Evolutionary conservation across 306 rosid genomes (phyloP).

Genomic region (Alnus glutinosa): DNA sequence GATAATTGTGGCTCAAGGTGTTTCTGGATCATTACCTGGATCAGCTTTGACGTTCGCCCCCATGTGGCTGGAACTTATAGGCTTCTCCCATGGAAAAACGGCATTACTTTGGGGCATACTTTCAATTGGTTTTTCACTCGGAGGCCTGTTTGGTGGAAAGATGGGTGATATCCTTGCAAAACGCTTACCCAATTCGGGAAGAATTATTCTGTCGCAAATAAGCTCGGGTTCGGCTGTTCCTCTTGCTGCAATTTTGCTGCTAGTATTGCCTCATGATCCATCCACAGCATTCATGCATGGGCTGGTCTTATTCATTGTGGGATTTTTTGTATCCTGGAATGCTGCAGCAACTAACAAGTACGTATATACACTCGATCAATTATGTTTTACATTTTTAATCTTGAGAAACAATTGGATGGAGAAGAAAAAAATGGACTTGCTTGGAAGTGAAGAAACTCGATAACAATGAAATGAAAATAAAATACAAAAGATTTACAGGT

Average conservation of each 20-base stretch:
- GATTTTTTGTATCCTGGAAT: conserved; percentile 60
- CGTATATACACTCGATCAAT: not conserved
- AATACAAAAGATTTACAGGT: no score
- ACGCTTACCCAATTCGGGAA: conserved; percentile 64
- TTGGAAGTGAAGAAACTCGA: no score
- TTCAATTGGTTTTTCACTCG: conserved; percentile 53
- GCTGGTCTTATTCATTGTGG: conserved; percentile 68
- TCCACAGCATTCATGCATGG: conserved; percentile 65
- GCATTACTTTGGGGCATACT: conserved; percentile 67
- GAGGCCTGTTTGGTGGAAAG: conserved; percentile 71
- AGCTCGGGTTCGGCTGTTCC: conserved; percentile 74
- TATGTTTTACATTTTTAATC: no score
- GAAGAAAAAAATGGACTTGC: no score
- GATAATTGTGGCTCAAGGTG: conserved; percentile 88
- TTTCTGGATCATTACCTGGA: conserved; percentile 82
- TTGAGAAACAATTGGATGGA: no score
- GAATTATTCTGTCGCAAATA: conserved; percentile 73
- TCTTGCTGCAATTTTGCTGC: conserved; percentile 61
- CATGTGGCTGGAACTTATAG: conserved; percentile 81
- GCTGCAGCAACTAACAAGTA: conserved; percentile 74
- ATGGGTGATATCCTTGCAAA: conserved; percentile 70
- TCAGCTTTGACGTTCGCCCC: conserved; percentile 72
- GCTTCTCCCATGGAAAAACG: conserved; percentile 72
- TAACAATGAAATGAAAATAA: no score
- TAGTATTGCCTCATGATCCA: conserved; percentile 66